phyloP scores from a whole-genome alignment of 306 rosid genomes.

The Cucurbita pepo region DNA sequence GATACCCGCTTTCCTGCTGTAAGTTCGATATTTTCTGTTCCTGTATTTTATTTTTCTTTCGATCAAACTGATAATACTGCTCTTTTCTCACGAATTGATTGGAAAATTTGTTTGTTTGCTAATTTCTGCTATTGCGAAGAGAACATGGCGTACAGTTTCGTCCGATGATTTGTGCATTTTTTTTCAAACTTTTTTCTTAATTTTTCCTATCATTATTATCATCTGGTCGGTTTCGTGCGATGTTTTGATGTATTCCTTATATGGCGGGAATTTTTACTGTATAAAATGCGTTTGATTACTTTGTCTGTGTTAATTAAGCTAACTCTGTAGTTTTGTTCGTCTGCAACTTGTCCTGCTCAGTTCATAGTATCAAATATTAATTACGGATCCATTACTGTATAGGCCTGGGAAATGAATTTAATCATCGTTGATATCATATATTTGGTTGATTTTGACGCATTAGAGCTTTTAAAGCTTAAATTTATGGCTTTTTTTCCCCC shows the following conservation, averaged over 20 bases:
- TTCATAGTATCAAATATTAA: background rate
- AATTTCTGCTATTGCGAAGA: background rate
- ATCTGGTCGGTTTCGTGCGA: background rate
- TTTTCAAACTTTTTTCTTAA: background rate
- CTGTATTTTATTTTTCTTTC: background rate
- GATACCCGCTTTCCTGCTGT: slow-evolving; percentile 97
- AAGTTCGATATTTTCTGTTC: slow-evolving; percentile 16
- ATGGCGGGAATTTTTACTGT: background rate
- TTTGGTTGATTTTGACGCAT: background rate
- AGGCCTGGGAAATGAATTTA: background rate
- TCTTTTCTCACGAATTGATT: slow-evolving; percentile 1
- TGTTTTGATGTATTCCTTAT: background rate
- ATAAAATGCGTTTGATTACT: background rate
- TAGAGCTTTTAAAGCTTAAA: background rate
- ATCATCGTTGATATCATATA: background rate
- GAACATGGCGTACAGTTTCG: background rate
- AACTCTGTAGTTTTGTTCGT: background rate
- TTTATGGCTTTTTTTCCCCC: background rate
- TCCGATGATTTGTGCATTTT: background rate
- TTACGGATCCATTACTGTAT: background rate
- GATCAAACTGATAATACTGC: background rate
- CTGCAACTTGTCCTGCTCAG: background rate
- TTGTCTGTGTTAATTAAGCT: background rate
- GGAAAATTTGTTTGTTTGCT: background rate
- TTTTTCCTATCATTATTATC: background rate